These are phyloP conservation scores for Talaromyces liani DNA, from an alignment of 495 filamentous ascomycete genomes.

Conservation along the genomic window DNA sequence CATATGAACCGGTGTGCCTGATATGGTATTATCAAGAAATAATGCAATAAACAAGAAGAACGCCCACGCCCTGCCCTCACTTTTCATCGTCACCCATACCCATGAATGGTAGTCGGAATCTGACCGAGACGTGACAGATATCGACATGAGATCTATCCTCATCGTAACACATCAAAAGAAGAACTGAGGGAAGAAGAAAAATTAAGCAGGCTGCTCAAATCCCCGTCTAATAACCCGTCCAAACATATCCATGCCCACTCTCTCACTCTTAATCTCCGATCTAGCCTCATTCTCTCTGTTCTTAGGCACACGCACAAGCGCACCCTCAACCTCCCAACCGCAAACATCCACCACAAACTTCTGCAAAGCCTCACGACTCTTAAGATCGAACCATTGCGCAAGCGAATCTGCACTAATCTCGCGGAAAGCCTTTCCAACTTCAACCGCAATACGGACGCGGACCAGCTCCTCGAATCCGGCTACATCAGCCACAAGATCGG, in stretches of 20 bases:
- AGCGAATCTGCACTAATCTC: conserved; percentile 69
- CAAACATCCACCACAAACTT: conserved; percentile 79
- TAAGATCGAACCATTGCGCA: conserved; percentile 81
- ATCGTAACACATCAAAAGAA: not conserved
- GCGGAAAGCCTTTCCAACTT: conserved; percentile 80
- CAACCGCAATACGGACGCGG: conserved; percentile 81
- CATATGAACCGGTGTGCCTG: not conserved
- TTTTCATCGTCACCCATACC: not conserved
- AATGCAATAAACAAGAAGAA: not conserved
- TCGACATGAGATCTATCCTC: conserved; percentile 7
- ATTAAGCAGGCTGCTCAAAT: conserved; percentile 81
- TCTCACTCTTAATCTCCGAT: conserved; percentile 91
- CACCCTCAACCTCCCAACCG: conserved; percentile 71
- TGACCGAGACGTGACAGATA: not conserved
- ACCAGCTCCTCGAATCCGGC: conserved; percentile 95
- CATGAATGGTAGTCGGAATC: too few relatives aligned
- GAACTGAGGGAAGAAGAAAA: not conserved
- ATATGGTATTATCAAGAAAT: not conserved
- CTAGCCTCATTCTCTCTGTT: conserved; percentile 99
- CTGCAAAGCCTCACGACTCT: conserved; percentile 59
- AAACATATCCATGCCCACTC: conserved; percentile 68
- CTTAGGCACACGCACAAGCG: conserved; percentile 65
- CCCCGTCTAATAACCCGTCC: conserved; percentile 81
- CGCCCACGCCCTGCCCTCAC: not conserved
- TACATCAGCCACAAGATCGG: conserved; percentile 89